A percentile compares a stretch with the other conserved stretches of the same genome.
Evolutionary conservation across 805 yeast species (phyloP).

Genomic region (Metahyphopichia silvanorum): DNA sequence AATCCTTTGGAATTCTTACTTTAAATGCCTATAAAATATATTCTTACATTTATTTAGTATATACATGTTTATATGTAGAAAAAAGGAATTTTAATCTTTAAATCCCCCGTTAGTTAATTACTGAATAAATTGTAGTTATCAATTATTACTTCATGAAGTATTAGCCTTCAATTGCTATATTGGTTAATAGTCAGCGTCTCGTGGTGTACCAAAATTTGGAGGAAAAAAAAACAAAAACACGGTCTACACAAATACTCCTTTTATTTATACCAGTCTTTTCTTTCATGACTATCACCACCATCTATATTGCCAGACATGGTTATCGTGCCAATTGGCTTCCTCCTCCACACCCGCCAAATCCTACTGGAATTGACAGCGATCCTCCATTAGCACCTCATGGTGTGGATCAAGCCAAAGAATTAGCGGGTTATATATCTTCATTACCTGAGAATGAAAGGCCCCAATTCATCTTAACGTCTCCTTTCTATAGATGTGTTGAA

Average conservation of each 20-base stretch:
- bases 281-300: slow-evolving; percentile 46
- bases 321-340: slow-evolving; percentile 81
- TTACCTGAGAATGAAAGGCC: slow-evolving; percentile 55
- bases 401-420: slow-evolving; percentile 77
- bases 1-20: slow-evolving; percentile 93
- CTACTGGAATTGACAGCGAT: slow-evolving; percentile 89
- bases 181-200: too few relatives aligned
- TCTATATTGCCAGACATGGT: slow-evolving; percentile 83
- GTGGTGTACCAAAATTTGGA: too few relatives aligned
- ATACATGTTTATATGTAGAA: too few relatives aligned
- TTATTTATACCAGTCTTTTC: neutral
- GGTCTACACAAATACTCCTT: too few relatives aligned
- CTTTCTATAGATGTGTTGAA: slow-evolving; percentile 87
- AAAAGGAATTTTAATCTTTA: too few relatives aligned
- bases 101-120: too few relatives aligned
- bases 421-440: slow-evolving; percentile 53
- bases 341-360: slow-evolving; percentile 72
- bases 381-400: slow-evolving; percentile 89
- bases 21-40: slow-evolving; percentile 34
- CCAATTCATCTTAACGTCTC: slow-evolving; percentile 70
- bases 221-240: too few relatives aligned
- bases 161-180: too few relatives aligned
- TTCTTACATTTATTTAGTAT: too few relatives aligned
- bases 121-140: too few relatives aligned
- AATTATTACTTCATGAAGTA: too few relatives aligned